phyloP scores from a whole-genome alignment of 768 basidiomycete genomes.

The Porpolomopsis calyptriformis region DNA sequence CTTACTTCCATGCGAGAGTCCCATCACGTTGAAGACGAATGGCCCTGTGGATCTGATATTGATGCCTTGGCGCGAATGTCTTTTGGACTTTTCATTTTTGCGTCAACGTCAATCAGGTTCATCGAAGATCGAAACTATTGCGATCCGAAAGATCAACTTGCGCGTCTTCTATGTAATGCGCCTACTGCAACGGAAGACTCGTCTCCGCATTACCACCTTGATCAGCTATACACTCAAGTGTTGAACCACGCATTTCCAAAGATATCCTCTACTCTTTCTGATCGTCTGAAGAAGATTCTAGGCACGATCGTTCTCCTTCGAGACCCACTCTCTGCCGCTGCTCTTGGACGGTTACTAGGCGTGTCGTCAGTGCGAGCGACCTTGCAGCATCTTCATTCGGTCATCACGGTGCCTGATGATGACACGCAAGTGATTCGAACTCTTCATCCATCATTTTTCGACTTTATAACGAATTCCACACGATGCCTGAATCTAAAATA shows the following conservation, averaged over 20 bases:
- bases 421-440: background rate
- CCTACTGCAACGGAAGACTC: background rate
- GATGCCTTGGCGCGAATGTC: conserved; percentile 13
- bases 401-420: conserved; percentile 1
- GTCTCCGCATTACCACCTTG: conserved; percentile 7
- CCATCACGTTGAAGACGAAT: background rate
- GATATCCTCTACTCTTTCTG: background rate
- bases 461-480: conserved; percentile 10
- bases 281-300: conserved; percentile 1
- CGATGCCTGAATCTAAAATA: conserved; percentile 10
- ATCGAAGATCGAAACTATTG: conserved; percentile 9
- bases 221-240: conserved; percentile 8
- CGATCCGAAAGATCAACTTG: conserved; percentile 8
- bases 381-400: conserved; percentile 11
- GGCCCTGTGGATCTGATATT: conserved; percentile 3
- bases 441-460: background rate
- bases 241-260: conserved; percentile 8
- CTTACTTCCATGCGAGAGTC: conserved; percentile 9
- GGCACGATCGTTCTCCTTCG: conserved; percentile 6
- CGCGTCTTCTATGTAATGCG: conserved; percentile 6
- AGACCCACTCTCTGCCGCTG: conserved; percentile 4
- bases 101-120: conserved; percentile 18
- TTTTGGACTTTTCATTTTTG: conserved; percentile 19
- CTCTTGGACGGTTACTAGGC: conserved; percentile 1
- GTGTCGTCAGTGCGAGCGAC: background rate